These are phyloP conservation scores for Diutina neorugosa DNA, from an alignment of 1,139 yeast species.

Conservation along the genomic window DNA sequence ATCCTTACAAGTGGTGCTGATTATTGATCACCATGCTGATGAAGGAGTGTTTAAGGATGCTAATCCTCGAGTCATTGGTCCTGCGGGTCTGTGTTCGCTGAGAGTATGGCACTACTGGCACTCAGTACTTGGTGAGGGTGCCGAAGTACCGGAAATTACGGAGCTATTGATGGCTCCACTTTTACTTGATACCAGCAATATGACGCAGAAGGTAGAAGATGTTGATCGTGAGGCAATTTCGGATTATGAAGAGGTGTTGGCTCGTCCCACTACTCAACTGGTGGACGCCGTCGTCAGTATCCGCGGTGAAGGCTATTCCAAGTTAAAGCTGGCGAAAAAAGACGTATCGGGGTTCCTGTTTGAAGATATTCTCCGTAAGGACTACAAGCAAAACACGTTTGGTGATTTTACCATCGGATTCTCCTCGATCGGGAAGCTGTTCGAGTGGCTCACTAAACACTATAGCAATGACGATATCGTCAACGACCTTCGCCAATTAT, in stretches of 20 bases:
- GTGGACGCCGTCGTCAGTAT: constrained; percentile 4
- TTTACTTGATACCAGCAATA: constrained; percentile 57
- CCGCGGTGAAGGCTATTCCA: constrained; percentile 17
- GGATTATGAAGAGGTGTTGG: constrained; percentile 13
- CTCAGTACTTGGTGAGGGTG: constrained; percentile 13
- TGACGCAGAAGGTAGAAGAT: constrained; percentile 45
- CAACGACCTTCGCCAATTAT: constrained; percentile 23
- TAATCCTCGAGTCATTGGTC: constrained; percentile 46
- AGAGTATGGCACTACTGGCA: constrained; percentile 57
- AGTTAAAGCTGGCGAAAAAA: constrained; percentile 43
- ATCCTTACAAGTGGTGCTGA: constrained; percentile 33
- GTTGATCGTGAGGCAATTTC: constrained; percentile 38
- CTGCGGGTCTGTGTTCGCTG: constrained; percentile 71
- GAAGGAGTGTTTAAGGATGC: constrained; percentile 37
- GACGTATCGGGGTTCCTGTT: constrained; percentile 49
- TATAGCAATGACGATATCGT: constrained; percentile 23
- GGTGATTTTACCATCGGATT: constrained; percentile 43
- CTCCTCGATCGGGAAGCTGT: constrained; percentile 59
- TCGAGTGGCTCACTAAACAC: constrained; percentile 39
- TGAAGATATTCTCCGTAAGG: constrained; percentile 60
- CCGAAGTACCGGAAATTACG: constrained; percentile 15
- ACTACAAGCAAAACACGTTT: constrained; percentile 64
- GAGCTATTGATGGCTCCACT: constrained; percentile 54
- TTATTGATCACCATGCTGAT: constrained; percentile 85
- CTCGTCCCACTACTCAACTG: not conserved